Base-by-base conservation (phyloP, 768 basidiomycete species). In the Phylloporus rhodoxanthus region DNA sequence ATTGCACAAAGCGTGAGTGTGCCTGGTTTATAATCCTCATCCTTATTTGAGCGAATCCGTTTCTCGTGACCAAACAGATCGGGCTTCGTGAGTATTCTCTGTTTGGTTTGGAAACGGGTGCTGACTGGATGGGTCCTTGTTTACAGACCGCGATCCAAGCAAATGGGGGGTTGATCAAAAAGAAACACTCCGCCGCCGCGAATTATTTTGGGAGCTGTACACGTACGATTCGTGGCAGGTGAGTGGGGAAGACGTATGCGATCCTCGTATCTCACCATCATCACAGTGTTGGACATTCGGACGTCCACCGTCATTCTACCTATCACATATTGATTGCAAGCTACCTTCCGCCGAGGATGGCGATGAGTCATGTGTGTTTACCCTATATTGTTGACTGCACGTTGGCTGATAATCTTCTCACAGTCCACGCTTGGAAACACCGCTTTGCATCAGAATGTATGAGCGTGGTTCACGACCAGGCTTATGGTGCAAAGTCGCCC, bases 341-440 rank as follows among this genome's bases (percentile, higher is more conserved):
- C 67, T 83, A 68, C 84, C 84, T 0, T 74, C 73, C 57, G 21
- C 66, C 2, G 73, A 70, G 25, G 78, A 82, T 9, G 64, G 72
- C 13, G 79, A 80, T 54, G 81, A 85, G 51, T 74, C 75, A 48
- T 86, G 84, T 86, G 60, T 74, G 43, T 45, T 29, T 41, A 38
- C 44, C 8, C 36, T 19, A 43, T 39, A 5, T n/a, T 9, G 30
- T 21, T 13, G 11, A 29, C 26, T 34, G 41, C 39, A 41, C 36
- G n/a, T 46, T 43, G n/a, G 43, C 44, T 54, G 37, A 54, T 21
- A 15, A 17, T 42, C 1, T 4, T 23, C 14, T 21, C 17, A 7
- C n/a, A 85, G 84, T 76, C 64, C 75, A 82, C 52, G 72, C 77
- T 19, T 85, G 84, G 84, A 85, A 85, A 65, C 82, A 85, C 56